Evolutionary conservation across 1,284 basidiomycete genomes (phyloP), one percentile per base, ranked within the genome.

Genomic region (Cystobasidiaceae sp.): DNA sequence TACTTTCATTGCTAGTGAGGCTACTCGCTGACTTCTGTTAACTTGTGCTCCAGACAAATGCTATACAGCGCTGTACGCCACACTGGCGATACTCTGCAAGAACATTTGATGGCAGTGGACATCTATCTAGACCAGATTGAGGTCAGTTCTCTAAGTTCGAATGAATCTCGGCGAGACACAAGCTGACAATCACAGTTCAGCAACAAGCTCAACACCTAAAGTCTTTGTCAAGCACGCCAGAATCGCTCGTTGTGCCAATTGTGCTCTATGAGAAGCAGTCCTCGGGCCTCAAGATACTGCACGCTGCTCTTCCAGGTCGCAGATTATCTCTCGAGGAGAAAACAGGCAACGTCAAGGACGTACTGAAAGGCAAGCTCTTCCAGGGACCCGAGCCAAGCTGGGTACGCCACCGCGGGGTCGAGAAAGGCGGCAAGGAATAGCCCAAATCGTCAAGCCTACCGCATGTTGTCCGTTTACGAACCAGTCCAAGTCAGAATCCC

Each of bases 341-440:
- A 11, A 37, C 7, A 27, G 50, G 51, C 44, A 56, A 48, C 19
- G 51, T 46, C 11, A 41, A 48, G 9, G 44, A 64, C 28, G 44
- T 41, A 0, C 33, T 64, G 8, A 37, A 32, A 15, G 61, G 61
- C 43, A 25, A 52, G 4, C 39, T 64, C 2, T 64, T 64, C 21
- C 61, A 64, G 56, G 61, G 61, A 8, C 61, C 61, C 4, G 61
- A 64, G 37, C 61, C 61, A 3, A 55, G 50, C 15, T 64, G 61
- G 61, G n/a, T 64, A 19, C 39, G 51, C 9, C 2, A 8, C 9
- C 4, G 33, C 49, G 28, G 25, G 6, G 39, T 44, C 15, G 9
- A 1, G 5, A 23, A 11, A 8, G 19, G 9, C 1, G 9, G n/a
- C 15, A 34, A 21, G 7, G 15, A 39, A n/a, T n/a, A 4, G 9